phyloP scores from a whole-genome alignment of 2,329 filamentous ascomycete species.

The Xylaria polymorpha region DNA sequence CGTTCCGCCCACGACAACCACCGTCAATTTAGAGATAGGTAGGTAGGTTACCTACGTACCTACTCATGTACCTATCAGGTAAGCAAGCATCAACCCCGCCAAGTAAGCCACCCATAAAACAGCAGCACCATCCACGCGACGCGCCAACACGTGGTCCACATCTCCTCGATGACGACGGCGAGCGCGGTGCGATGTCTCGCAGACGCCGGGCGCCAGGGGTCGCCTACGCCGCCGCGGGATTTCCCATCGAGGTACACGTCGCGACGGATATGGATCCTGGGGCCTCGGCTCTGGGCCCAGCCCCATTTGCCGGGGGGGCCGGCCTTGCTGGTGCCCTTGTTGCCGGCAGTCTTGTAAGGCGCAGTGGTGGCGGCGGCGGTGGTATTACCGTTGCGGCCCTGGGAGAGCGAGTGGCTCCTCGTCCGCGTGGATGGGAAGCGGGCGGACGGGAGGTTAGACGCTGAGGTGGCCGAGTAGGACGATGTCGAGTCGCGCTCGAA shows the following conservation, averaged over 20 bases:
- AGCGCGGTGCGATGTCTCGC: slow-evolving; percentile 52
- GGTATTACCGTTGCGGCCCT: slow-evolving; percentile 27
- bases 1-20: too few species aligned
- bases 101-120: slow-evolving; percentile 76
- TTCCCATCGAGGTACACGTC: slow-evolving; percentile 60
- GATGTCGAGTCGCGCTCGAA: slow-evolving; percentile 44
- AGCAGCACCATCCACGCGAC: slow-evolving; percentile 71
- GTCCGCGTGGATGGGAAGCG: slow-evolving; percentile 46
- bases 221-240: slow-evolving; percentile 39
- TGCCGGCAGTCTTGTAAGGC: not conserved
- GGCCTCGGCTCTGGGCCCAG: slow-evolving; percentile 58
- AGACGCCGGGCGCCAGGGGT: slow-evolving; percentile 46
- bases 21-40: too few species aligned
- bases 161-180: slow-evolving; percentile 66
- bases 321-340: slow-evolving; percentile 24
- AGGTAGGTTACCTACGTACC: not conserved
- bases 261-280: slow-evolving; percentile 63
- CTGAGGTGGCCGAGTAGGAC: slow-evolving; percentile 51
- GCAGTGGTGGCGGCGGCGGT: not conserved
- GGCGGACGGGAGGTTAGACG: slow-evolving; percentile 51
- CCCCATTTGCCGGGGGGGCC: slow-evolving; percentile 55
- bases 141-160: slow-evolving; percentile 69
- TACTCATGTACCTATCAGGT: too few species aligned
- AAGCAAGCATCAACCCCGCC: slow-evolving; percentile 65
- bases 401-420: slow-evolving; percentile 45